Percentiles rank a stretch among this genome's conserved stretches.
Evolutionary conservation across 768 basidiomycete species (phyloP).

Genomic region (Rubroboletus pulcherrimus): DNA sequence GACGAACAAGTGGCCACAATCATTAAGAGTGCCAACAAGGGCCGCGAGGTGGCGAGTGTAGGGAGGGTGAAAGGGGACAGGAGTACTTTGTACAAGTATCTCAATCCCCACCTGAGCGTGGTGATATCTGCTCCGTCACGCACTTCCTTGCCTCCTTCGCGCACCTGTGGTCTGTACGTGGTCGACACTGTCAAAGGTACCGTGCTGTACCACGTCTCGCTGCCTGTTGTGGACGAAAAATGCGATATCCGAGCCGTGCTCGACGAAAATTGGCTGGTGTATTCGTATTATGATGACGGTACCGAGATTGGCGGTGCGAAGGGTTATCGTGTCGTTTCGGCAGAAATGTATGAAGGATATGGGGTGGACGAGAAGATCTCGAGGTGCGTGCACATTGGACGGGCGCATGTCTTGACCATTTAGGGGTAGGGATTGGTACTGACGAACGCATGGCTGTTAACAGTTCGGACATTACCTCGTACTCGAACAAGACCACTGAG

Average conservation of each 20-base stretch:
- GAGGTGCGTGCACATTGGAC: slow-evolving; percentile 50
- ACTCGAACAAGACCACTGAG: slow-evolving; percentile 49
- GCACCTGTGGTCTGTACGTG: slow-evolving; percentile 63
- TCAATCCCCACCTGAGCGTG: slow-evolving; percentile 76
- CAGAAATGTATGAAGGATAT: slow-evolving; percentile 85
- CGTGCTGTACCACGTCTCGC: slow-evolving; percentile 59
- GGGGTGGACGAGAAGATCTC: slow-evolving; percentile 61
- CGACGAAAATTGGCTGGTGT: slow-evolving; percentile 91
- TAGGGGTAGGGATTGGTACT: background rate
- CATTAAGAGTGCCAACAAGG: slow-evolving; percentile 39
- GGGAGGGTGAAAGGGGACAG: slow-evolving; percentile 87
- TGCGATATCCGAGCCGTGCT: slow-evolving; percentile 71
- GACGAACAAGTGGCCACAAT: slow-evolving; percentile 57
- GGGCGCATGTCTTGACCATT: slow-evolving; percentile 17
- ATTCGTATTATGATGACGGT: slow-evolving; percentile 73
- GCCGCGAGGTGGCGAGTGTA: slow-evolving; percentile 62
- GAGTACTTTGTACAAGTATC: slow-evolving; percentile 89
- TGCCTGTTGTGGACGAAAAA: slow-evolving; percentile 42
- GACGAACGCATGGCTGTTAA: background rate
- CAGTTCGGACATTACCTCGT: slow-evolving; percentile 54
- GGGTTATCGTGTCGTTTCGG: slow-evolving; percentile 70
- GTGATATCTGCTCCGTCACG: slow-evolving; percentile 49
- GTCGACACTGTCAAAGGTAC: slow-evolving; percentile 80
- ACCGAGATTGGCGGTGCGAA: slow-evolving; percentile 48
- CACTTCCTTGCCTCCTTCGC: slow-evolving; percentile 9